Evolutionary conservation across 1,139 yeast genomes (phyloP).

Genomic region (Kodamaea sp.): DNA sequence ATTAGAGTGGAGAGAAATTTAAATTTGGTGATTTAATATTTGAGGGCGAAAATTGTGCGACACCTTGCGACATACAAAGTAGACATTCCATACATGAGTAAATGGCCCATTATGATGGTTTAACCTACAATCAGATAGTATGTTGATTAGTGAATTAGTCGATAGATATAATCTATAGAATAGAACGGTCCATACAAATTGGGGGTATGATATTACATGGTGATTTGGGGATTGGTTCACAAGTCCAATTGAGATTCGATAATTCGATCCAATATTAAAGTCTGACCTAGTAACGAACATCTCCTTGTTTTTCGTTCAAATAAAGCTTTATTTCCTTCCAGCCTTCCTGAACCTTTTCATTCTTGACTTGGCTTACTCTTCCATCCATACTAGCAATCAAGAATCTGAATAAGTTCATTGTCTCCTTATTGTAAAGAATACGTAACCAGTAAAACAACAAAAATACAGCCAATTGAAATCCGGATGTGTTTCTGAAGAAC

Average conservation of each 20-base stretch:
- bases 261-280: background rate
- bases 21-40: background rate
- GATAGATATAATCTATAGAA: too few species aligned
- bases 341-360: constrained; percentile 40
- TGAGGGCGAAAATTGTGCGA: background rate
- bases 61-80: background rate
- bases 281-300: constrained; percentile 1
- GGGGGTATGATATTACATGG: too few species aligned
- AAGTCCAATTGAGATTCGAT: background rate
- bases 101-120: too few species aligned
- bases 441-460: constrained; percentile 66
- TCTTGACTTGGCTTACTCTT: constrained; percentile 36
- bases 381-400: constrained; percentile 44
- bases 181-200: too few species aligned
- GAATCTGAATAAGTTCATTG: constrained; percentile 41
- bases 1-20: too few species aligned
- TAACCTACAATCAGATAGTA: too few species aligned
- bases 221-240: background rate
- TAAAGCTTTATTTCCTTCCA: constrained; percentile 44
- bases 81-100: too few species aligned
- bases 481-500: constrained; percentile 62
- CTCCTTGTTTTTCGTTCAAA: constrained; percentile 31
- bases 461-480: constrained; percentile 59
- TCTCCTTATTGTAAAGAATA: constrained; percentile 50
- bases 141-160: too few species aligned